phyloP scores from a whole-genome alignment of 192 early-diverging fungal genomes.

The Podila horticola region DNA sequence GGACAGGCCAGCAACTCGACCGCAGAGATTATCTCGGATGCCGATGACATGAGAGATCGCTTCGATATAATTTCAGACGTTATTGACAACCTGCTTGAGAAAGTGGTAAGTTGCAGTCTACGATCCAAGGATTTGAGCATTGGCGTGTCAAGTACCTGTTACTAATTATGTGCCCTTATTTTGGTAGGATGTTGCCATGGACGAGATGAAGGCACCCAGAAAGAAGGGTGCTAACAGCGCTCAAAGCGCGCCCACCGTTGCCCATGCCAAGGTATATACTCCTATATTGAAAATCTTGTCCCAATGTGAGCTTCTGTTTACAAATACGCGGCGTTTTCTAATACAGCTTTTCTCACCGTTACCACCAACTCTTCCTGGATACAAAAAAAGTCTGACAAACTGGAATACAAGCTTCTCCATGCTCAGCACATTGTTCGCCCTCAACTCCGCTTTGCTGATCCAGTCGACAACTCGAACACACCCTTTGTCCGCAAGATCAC shows the following conservation, averaged over 20 bases:
- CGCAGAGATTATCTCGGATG: conserved; percentile 52
- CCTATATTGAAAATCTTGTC: neutral
- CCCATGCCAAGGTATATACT: conserved; percentile 35
- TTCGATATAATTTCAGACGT: conserved; percentile 76
- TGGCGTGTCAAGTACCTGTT: neutral
- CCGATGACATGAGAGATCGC: conserved; percentile 74
- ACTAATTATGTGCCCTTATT: neutral
- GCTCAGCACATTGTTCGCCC: conserved; percentile 83
- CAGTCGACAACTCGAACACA: conserved; percentile 84
- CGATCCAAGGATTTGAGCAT: neutral
- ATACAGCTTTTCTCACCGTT: neutral
- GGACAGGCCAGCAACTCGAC: conserved; percentile 25
- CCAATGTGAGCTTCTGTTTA: neutral
- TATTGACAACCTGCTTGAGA: conserved; percentile 85
- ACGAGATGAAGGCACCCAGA: conserved; percentile 68
- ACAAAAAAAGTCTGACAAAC: conserved; percentile 26
- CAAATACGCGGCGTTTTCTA: neutral
- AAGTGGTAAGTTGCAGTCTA: conserved; percentile 62
- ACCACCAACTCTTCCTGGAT: neutral
- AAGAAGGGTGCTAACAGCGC: conserved; percentile 51
- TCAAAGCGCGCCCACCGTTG: conserved; percentile 61
- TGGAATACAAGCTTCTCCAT: conserved; percentile 69
- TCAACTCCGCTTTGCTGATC: conserved; percentile 88
- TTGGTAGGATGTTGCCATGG: conserved; percentile 76
- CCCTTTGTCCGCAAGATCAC: conserved; percentile 86